A percentile compares a stretch with the other conserved stretches of the same genome.
Conservation (phyloP, 805 yeast genomes). For the Pichia nanzhaoensis region DNA sequence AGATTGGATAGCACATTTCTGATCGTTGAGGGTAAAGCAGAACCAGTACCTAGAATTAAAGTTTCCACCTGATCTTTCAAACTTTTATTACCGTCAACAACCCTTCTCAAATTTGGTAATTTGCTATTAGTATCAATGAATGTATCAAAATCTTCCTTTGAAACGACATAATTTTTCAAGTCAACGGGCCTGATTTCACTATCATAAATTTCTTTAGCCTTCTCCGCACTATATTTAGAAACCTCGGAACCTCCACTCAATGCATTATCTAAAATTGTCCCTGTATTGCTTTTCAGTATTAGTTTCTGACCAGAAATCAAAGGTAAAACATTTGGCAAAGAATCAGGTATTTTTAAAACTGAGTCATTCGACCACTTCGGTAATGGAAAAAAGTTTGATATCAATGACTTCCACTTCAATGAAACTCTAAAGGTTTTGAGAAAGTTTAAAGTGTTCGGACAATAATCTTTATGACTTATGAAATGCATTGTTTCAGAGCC, state of each 20-base stretch:
- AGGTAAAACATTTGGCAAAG: conserved; percentile 18
- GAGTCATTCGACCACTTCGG: conserved; percentile 31
- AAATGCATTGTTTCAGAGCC: conserved; percentile 49
- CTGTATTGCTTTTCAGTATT: conserved; percentile 17
- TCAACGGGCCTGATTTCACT: conserved; percentile 20
- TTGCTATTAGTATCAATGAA: conserved; percentile 5
- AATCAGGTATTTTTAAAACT: conserved; percentile 21
- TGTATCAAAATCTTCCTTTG: conserved; percentile 11
- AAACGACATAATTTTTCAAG: conserved; percentile 3
- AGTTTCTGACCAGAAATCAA: conserved; percentile 26
- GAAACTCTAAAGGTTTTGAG: conserved; percentile 46
- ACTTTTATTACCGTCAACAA: conserved; percentile 17
- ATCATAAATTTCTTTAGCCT: conserved; percentile 22
- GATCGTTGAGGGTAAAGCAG: conserved; percentile 78
- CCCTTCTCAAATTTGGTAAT: conserved; percentile 2
- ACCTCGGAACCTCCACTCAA: conserved; percentile 6
- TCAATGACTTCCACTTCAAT: conserved; percentile 51
- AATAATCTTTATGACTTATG: conserved; percentile 63
- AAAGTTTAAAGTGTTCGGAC: conserved; percentile 56
- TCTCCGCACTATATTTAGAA: conserved; percentile 16
- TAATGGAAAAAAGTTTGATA: conserved; percentile 38
- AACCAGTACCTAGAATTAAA: conserved; percentile 85
- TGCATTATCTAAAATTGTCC: conserved; percentile 5
- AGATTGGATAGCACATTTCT: conserved; percentile 82
- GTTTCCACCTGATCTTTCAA: conserved; percentile 53